Percentiles rank a stretch among this genome's conserved stretches.
These are phyloP conservation scores for Chernovozyma aurita DNA, from an alignment of 1,139 yeast genomes.

Conservation along the genomic window DNA sequence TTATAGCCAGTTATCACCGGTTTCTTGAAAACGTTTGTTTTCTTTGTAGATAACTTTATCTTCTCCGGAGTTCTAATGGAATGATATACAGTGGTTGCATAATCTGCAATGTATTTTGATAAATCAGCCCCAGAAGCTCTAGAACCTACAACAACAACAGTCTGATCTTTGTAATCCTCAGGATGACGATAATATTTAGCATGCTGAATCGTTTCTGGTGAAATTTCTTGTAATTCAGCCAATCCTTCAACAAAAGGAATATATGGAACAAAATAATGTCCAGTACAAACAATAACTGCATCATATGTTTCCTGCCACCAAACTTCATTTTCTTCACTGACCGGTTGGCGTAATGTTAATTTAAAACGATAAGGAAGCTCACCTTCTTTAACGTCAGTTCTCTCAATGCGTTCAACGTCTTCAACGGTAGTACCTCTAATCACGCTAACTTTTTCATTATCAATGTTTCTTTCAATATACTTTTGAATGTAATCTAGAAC, in stretches of 20 bases:
- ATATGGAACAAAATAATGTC: constrained; percentile 32
- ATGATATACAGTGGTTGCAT: constrained; percentile 23
- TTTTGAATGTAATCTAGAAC: constrained; percentile 30
- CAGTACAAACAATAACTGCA: constrained; percentile 26
- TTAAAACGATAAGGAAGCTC: constrained; percentile 21
- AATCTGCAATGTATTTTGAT: constrained; percentile 21
- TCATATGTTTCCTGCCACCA: constrained; percentile 25
- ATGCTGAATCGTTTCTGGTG: constrained; percentile 30
- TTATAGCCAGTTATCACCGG: constrained; percentile 21
- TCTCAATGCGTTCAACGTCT: constrained; percentile 23
- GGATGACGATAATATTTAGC: constrained; percentile 36
- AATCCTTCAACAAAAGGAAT: constrained; percentile 39
- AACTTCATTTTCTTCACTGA: constrained; percentile 17
- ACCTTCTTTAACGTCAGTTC: constrained; percentile 4
- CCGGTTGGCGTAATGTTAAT: constrained; percentile 26
- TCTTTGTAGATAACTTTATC: constrained; percentile 14
- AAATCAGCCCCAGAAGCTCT: constrained; percentile 44
- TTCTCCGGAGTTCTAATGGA: constrained; percentile 20
- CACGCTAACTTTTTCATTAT: constrained; percentile 18
- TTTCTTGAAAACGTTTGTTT: constrained; percentile 17
- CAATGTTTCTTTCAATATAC: constrained; percentile 24
- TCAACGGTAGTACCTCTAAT: constrained; percentile 33
- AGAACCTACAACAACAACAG: constrained; percentile 38
- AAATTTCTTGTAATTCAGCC: constrained; percentile 21
- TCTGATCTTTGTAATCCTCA: constrained; percentile 23